Evolutionary conservation across 345 rosid genomes (phyloP).

Genomic region (Nasturtium officinale): DNA sequence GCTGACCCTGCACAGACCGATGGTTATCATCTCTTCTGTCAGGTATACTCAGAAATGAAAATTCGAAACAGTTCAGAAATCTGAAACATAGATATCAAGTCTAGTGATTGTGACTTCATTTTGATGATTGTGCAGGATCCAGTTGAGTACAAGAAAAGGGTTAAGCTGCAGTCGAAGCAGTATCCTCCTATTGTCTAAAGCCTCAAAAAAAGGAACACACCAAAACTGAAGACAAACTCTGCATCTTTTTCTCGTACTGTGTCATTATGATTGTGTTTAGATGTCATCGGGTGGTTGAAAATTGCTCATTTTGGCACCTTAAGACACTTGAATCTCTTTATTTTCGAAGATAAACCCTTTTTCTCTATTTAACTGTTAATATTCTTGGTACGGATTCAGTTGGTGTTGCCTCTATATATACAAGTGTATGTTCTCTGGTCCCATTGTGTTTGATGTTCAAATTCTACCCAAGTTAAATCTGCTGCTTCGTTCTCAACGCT

Average conservation of each 20-base stretch:
- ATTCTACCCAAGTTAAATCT: not conserved
- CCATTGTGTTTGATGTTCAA: not conserved
- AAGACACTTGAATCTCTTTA: slow-evolving; percentile 28
- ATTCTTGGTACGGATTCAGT: slow-evolving; percentile 39
- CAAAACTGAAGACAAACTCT: slow-evolving; percentile 39
- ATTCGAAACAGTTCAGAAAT: not conserved
- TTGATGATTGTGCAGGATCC: slow-evolving; percentile 60
- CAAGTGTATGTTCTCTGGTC: not conserved
- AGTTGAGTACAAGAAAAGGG: slow-evolving; percentile 82
- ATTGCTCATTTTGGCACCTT: slow-evolving; percentile 38
- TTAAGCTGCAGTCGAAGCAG: slow-evolving; percentile 85
- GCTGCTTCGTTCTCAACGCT: not conserved
- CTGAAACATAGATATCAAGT: slow-evolving; percentile 9
- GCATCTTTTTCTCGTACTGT: slow-evolving; percentile 29
- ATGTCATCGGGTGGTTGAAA: slow-evolving; percentile 32
- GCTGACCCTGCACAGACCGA: slow-evolving; percentile 92
- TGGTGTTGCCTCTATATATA: slow-evolving; percentile 36
- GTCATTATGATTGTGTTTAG: slow-evolving; percentile 38
- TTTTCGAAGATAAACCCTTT: slow-evolving; percentile 21
- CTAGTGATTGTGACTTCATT: not conserved
- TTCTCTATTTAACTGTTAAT: slow-evolving; percentile 30
- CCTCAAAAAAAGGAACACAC: slow-evolving; percentile 20
- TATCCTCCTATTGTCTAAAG: slow-evolving; percentile 68
- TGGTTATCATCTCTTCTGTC: slow-evolving; percentile 87
- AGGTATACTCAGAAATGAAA: slow-evolving; percentile 49